phyloP scores from a whole-genome alignment of 1,284 basidiomycete species.

The Heterobasidion parviporum region DNA sequence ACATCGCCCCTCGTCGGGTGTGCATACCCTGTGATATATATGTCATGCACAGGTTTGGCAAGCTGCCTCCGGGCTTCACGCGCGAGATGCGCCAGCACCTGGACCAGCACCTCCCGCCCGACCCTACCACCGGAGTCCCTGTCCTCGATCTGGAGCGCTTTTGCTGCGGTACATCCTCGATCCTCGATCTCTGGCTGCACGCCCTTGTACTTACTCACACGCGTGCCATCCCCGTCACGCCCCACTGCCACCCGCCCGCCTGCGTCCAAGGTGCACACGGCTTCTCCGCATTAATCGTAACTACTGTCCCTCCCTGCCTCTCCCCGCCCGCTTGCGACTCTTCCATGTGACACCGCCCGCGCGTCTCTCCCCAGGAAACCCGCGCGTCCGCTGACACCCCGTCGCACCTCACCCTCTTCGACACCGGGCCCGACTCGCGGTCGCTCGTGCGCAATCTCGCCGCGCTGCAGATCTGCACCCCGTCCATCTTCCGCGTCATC shows the following conservation, averaged over 20 bases:
- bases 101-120: slow-evolving; percentile 37
- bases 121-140: slow-evolving; percentile 52
- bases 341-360: background rate
- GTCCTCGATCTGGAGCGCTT: slow-evolving; percentile 66
- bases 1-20: slow-evolving; percentile 15
- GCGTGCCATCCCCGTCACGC: background rate
- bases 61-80: slow-evolving; percentile 68
- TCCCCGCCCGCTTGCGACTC: background rate
- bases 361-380: slow-evolving; percentile 37
- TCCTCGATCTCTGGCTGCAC: slow-evolving; percentile 14
- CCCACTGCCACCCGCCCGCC: too few species aligned
- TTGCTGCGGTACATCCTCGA: slow-evolving; percentile 47
- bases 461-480: slow-evolving; percentile 48
- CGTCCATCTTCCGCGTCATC: slow-evolving; percentile 53
- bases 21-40: too few species aligned
- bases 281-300: slow-evolving; percentile 68
- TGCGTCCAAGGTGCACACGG: slow-evolving; percentile 63
- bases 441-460: slow-evolving; percentile 64
- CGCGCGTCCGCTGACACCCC: slow-evolving; percentile 30
- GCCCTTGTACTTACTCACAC: background rate
- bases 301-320: slow-evolving; percentile 13
- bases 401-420: slow-evolving; percentile 58
- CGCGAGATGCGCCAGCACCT: slow-evolving; percentile 66
- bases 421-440: slow-evolving; percentile 71
- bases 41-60: slow-evolving; percentile 43